phyloP scores from a whole-genome alignment of 192 early-diverging fungal species.

The Podila minutissima region DNA sequence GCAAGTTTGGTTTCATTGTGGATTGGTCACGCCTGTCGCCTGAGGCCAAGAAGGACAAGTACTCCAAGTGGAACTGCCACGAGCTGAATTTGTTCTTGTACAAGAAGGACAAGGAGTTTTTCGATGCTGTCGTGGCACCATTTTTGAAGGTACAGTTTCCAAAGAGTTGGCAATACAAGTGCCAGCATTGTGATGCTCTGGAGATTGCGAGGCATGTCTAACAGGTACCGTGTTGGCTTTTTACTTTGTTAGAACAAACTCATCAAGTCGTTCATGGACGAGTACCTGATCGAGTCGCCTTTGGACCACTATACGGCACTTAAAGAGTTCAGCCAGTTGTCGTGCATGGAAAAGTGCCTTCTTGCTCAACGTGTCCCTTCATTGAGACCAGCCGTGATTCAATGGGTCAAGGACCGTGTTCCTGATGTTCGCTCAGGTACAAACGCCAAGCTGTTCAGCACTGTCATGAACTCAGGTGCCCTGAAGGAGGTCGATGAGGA shows the following conservation, averaged over 20 bases:
- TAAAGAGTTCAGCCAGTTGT: slow-evolving; percentile 37
- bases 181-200: no score
- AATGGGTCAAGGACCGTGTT: slow-evolving; percentile 35
- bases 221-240: background rate
- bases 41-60: slow-evolving; percentile 45
- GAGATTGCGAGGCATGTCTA: background rate
- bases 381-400: slow-evolving; percentile 22
- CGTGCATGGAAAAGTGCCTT: slow-evolving; percentile 54
- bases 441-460: slow-evolving; percentile 31
- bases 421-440: slow-evolving; percentile 5
- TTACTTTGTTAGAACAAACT: slow-evolving; percentile 51
- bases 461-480: slow-evolving; percentile 40
- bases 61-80: slow-evolving; percentile 49
- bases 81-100: slow-evolving; percentile 61
- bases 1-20: slow-evolving; percentile 40
- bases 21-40: slow-evolving; percentile 44
- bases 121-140: slow-evolving; percentile 37
- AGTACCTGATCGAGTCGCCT: slow-evolving; percentile 48
- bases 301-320: slow-evolving; percentile 37
- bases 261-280: slow-evolving; percentile 58
- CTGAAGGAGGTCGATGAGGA: slow-evolving; percentile 14
- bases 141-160: slow-evolving; percentile 52
- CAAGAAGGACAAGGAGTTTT: slow-evolving; percentile 56
- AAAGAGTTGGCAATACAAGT: no score
- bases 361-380: slow-evolving; percentile 49